Evolutionary conservation across 805 yeast genomes (phyloP).

Genomic region (Alloascoidea hylecoeti): DNA sequence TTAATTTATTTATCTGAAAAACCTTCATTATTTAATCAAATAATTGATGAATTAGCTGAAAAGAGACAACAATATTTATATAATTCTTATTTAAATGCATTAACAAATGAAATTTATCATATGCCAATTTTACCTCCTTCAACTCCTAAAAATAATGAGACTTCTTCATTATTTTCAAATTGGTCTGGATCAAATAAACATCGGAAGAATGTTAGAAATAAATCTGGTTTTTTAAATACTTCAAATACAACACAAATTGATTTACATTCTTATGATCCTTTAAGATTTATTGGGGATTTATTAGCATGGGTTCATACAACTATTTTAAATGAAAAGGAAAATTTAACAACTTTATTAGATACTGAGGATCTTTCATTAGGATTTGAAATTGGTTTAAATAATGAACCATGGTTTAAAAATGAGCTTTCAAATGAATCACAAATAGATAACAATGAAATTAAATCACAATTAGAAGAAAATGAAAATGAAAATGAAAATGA

Average conservation of each 20-base stretch:
- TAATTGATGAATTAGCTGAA: neutral
- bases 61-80: neutral
- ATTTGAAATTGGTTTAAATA: neutral
- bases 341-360: constrained; percentile 48
- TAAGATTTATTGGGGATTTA: constrained; percentile 73
- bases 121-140: neutral
- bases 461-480: constrained; percentile 5
- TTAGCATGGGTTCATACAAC: constrained; percentile 79
- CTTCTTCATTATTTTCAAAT: constrained; percentile 63
- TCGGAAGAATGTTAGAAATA: no score
- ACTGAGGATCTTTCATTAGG: constrained; percentile 14
- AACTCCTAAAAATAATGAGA: constrained; percentile 12
- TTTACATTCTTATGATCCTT: constrained; percentile 64
- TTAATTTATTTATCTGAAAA: neutral
- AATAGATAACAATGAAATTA: constrained; percentile 4
- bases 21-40: neutral
- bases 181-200: constrained; percentile 46
- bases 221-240: constrained; percentile 15
- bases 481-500: constrained; percentile 9
- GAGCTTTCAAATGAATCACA: no score
- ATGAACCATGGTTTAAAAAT: neutral
- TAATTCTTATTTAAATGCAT: neutral
- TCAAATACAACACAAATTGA: constrained; percentile 33
- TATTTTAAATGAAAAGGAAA: constrained; percentile 78
- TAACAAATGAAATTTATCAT: neutral